Evolutionary conservation across 2,329 filamentous ascomycete genomes (phyloP), one percentile per base, ranked within the genome.

Genomic region (Fusarium sp.): DNA sequence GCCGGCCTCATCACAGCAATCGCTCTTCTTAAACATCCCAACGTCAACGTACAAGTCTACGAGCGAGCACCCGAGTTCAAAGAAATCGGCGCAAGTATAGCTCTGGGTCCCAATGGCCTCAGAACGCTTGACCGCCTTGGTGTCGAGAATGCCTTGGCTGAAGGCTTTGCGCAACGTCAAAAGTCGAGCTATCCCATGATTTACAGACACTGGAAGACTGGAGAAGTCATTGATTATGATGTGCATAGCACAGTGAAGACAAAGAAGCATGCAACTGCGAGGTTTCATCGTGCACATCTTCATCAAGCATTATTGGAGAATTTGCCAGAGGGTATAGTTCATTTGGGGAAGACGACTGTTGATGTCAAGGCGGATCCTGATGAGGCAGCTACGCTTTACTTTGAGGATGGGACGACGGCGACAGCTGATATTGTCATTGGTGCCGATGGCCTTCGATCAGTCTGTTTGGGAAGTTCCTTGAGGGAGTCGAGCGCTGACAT

Each of bases 21-120:
- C 31, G 84, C 84, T 6, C 78, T 87, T 15, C 72, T 82, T 46
- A 76, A 81, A 36, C 81, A 84, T 14, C 77, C 81, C 2, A 77
- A 81, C 13, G 75, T 87, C 39, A 79, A 84, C 27, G 81, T 87
- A 2, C 81, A 86, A 63, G 77, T 88, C 29, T 88, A 87, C 68
- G 87, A 88, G 62, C 81, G 83, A 42, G 83, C 86, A 0, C 72
- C 77, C 3, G 83, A 84, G 66, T 82, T 86, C 41, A 82, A 22
- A 17, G 58, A 61, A 22, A 61, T 61, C 11, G 58, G 58, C 5
- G 50, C 85, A 0, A 84, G 83, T 4, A 85, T 87, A 22, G 85
- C 84, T 2, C 79, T 87, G 0, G 86, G 86, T 5, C 85, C 86
- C 3, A 88, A 88, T 75, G 86, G 86, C 1, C 82, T 88, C 78